These are phyloP conservation scores for Fusarium brachygibbosum DNA, from an alignment of 2,329 filamentous ascomycete species.

Conservation along the genomic window DNA sequence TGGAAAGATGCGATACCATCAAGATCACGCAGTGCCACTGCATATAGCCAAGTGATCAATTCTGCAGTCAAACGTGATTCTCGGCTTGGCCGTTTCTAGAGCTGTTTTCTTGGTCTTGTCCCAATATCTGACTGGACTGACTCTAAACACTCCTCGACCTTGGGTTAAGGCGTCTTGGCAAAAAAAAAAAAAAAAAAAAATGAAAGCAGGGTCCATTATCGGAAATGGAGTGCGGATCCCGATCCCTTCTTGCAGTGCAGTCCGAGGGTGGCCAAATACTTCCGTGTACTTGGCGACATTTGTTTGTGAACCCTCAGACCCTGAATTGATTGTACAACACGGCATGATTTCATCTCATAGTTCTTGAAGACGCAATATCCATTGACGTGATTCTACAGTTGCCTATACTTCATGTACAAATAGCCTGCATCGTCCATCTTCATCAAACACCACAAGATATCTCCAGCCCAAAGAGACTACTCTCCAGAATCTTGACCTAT, in stretches of 20 bases:
- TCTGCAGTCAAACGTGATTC: slow-evolving; percentile 36
- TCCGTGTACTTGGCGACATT: neutral
- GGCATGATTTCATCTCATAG: neutral
- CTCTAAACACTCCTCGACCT: slow-evolving; percentile 1
- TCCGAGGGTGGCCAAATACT: slow-evolving; percentile 21
- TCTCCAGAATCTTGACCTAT: slow-evolving; percentile 8
- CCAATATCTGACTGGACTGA: slow-evolving; percentile 3
- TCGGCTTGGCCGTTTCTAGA: slow-evolving; percentile 24
- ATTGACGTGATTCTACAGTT: neutral
- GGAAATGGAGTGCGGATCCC: slow-evolving; percentile 6
- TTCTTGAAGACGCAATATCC: neutral
- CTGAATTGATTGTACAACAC: neutral
- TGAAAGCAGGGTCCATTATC: slow-evolving; percentile 21
- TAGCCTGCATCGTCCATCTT: slow-evolving; percentile 28
- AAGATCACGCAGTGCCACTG: slow-evolving; percentile 36
- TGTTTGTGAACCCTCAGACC: slow-evolving; percentile 2
- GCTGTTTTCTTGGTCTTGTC: neutral
- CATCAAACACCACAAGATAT: slow-evolving; percentile 11
- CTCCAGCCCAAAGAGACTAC: slow-evolving; percentile 13
- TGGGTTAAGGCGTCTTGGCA: slow-evolving; percentile 20
- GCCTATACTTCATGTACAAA: slow-evolving; percentile 4
- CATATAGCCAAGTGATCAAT: slow-evolving; percentile 38
- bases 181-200: too few relatives aligned
- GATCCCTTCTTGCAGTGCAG: slow-evolving; percentile 1
- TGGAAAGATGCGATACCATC: slow-evolving; percentile 19